These are phyloP conservation scores for Selaginella tamariscina DNA, from an alignment of 75 land plant genomes.

Conservation along the genomic window DNA sequence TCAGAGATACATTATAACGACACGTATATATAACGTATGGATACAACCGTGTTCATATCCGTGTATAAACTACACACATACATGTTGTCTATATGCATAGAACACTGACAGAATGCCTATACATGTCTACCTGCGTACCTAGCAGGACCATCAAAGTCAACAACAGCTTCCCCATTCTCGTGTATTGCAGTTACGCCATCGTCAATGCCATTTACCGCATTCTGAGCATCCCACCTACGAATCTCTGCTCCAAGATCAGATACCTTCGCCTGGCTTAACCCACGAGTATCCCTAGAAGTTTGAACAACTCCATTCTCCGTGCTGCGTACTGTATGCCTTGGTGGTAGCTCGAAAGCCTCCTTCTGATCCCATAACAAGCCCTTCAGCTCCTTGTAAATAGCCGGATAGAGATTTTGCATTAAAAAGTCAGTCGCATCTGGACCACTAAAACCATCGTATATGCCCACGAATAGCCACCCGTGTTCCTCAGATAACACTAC, in stretches of 20 bases:
- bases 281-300: neutral
- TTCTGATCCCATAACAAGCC: slow-evolving; percentile 59
- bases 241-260: neutral
- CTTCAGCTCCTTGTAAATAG: slow-evolving; percentile 57
- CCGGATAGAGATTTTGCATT: slow-evolving; percentile 57
- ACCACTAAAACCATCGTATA: slow-evolving; percentile 94
- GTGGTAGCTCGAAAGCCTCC: slow-evolving; percentile 8
- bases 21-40: no score
- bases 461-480: slow-evolving; percentile 92
- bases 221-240: neutral
- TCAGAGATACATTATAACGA: no score
- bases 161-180: neutral
- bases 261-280: neutral
- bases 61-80: no score
- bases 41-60: no score
- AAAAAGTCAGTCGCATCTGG: slow-evolving; percentile 90
- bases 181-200: neutral
- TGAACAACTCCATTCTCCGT: neutral
- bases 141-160: neutral
- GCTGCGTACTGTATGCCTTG: neutral
- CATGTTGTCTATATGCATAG: no score
- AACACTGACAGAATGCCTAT: no score
- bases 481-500: slow-evolving; percentile 77
- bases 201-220: neutral
- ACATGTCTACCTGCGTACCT: no score